Conservation (phyloP, 768 basidiomycete species). For the Hericium coralloides region DNA sequence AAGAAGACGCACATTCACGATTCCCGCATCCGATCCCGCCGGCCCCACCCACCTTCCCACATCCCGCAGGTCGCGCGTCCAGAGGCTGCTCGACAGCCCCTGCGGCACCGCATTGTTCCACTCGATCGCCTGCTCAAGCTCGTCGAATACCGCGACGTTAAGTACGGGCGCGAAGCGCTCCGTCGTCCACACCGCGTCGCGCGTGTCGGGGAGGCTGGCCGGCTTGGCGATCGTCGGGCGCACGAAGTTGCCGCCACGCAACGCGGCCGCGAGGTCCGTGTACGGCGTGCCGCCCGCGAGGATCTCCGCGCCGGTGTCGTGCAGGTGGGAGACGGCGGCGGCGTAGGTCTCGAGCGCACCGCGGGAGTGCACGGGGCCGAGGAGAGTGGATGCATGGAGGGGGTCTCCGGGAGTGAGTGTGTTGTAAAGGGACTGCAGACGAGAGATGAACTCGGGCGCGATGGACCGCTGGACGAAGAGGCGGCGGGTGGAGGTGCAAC, state of each 20-base stretch:
- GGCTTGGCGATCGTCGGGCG: slow-evolving; percentile 79
- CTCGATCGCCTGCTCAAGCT: slow-evolving; percentile 76
- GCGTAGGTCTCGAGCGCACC: slow-evolving; percentile 60
- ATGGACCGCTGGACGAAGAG: slow-evolving; percentile 82
- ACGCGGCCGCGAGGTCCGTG: slow-evolving; percentile 20
- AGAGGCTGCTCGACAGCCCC: slow-evolving; percentile 87
- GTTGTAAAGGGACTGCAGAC: slow-evolving; percentile 65
- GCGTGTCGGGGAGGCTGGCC: slow-evolving; percentile 36
- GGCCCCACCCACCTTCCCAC: slow-evolving; percentile 92
- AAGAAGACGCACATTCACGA: slow-evolving; percentile 67
- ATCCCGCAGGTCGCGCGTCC: slow-evolving; percentile 78
- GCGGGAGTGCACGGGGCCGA: slow-evolving; percentile 81
- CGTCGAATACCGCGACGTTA: slow-evolving; percentile 79
- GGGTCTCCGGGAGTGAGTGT: slow-evolving; percentile 80
- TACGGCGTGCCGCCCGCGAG: slow-evolving; percentile 63
- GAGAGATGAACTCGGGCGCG: slow-evolving; percentile 65
- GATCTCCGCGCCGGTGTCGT: slow-evolving; percentile 62
- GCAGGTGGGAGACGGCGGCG: slow-evolving; percentile 51
- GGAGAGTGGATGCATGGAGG: slow-evolving; percentile 57
- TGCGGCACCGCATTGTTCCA: slow-evolving; percentile 90
- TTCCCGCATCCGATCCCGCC: slow-evolving; percentile 82
- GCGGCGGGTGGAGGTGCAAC: slow-evolving; percentile 89
- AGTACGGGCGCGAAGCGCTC: slow-evolving; percentile 89
- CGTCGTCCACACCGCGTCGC: slow-evolving; percentile 58
- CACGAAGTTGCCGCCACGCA: slow-evolving; percentile 77